Evolutionary conservation across 352 stramenopile genomes (phyloP).

Genomic region (Globisporangium spinosum): DNA sequence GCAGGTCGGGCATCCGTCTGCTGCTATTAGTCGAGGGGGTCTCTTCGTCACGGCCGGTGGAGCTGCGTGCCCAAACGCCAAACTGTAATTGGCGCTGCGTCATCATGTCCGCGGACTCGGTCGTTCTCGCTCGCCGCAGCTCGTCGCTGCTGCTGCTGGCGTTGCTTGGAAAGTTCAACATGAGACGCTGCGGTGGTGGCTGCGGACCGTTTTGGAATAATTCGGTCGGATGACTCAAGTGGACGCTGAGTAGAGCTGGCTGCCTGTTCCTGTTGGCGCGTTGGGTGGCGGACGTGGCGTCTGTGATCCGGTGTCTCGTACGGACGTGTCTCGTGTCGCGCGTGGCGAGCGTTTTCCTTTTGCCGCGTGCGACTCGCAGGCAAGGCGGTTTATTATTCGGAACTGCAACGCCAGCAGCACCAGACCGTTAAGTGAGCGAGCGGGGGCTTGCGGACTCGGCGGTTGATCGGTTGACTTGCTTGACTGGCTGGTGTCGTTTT

Average conservation of each 20-base stretch:
- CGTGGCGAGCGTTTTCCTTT: background rate
- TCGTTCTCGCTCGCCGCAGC: slow-evolving; percentile 2
- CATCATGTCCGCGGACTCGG: background rate
- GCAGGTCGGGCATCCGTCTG: slow-evolving; percentile 3
- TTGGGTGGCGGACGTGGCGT: background rate
- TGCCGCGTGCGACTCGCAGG: background rate
- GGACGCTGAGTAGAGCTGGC: background rate
- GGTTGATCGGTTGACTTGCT: background rate
- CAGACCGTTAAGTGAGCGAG: background rate
- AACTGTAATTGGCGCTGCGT: slow-evolving; percentile 3
- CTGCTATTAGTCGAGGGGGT: too few relatives aligned
- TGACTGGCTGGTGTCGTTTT: too few relatives aligned
- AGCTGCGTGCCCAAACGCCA: background rate
- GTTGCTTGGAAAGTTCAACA: slow-evolving; percentile 13
- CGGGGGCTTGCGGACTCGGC: background rate
- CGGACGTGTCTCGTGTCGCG: background rate
- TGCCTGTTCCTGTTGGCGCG: background rate
- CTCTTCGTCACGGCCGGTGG: slow-evolving; percentile 4
- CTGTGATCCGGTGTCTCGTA: background rate
- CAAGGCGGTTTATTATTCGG: background rate
- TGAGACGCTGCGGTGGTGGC: slow-evolving; percentile 8
- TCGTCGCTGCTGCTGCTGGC: background rate
- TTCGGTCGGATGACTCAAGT: background rate
- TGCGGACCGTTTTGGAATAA: background rate
- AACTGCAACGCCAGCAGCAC: background rate